Conservation (phyloP, 257 asterid species). For the Nicotiana tomentosiformis region DNA sequence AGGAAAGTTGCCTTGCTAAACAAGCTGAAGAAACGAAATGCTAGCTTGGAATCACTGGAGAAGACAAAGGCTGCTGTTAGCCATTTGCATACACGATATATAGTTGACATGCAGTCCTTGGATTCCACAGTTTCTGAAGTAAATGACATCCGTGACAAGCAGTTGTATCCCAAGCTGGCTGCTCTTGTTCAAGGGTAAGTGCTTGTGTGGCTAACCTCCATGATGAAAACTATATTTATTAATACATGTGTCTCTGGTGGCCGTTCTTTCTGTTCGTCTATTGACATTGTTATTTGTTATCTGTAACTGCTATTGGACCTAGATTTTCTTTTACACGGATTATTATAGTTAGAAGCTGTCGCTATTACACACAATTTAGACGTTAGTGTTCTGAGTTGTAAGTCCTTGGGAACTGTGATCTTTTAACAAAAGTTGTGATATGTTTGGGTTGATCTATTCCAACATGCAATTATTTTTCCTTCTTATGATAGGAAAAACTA, state of each 20-base stretch:
- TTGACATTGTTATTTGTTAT: not conserved
- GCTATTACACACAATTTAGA: not conserved
- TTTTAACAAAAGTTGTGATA: not conserved
- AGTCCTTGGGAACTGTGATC: not conserved
- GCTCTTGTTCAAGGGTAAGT: conserved; percentile 78
- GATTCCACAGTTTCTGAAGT: conserved; percentile 90
- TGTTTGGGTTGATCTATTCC: not conserved
- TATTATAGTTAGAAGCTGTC: not conserved
- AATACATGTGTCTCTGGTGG: not conserved
- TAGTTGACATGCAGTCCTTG: conserved; percentile 95
- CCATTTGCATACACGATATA: conserved; percentile 89
- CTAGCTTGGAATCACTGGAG: conserved; percentile 78
- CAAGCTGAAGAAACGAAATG: conserved; percentile 73
- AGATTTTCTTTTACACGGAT: not conserved
- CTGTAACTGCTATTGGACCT: not conserved
- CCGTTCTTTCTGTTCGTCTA: not conserved
- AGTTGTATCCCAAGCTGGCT: conserved; percentile 84
- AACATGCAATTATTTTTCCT: not conserved
- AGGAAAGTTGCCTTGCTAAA: conserved; percentile 65
- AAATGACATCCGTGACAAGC: conserved; percentile 88
- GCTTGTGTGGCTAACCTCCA: not conserved
- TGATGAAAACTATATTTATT: not conserved
- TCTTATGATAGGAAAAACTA: not conserved
- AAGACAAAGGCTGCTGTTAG: conserved; percentile 95
- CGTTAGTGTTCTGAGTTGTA: not conserved